These are phyloP conservation scores for Colletotrichum navitas DNA, from an alignment of 2,329 filamentous ascomycete genomes.

Conservation along the genomic window DNA sequence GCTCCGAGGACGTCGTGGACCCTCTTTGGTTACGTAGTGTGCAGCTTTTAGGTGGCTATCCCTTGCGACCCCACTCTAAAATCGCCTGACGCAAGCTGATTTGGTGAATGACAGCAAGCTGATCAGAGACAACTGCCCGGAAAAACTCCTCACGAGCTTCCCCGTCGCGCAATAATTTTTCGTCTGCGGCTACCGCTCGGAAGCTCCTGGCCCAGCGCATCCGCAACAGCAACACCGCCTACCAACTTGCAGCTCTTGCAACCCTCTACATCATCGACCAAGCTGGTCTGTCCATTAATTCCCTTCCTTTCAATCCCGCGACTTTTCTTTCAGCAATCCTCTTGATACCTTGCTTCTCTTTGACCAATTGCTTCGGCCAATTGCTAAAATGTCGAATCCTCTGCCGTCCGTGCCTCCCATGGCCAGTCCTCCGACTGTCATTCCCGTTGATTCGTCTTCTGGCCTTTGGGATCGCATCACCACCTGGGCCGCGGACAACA, in stretches of 20 bases:
- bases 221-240: constrained; percentile 28
- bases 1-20: constrained; percentile 13
- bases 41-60: constrained; percentile 24
- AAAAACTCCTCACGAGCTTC: constrained; percentile 41
- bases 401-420: constrained; percentile 61
- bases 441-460: constrained; percentile 69
- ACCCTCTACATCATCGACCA: constrained; percentile 51
- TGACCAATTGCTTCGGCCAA: constrained; percentile 43
- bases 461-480: constrained; percentile 91
- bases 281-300: constrained; percentile 37
- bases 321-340: constrained; percentile 14
- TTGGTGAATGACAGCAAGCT: constrained; percentile 29
- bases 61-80: constrained; percentile 37
- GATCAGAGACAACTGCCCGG: constrained; percentile 28
- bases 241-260: constrained; percentile 48
- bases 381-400: constrained; percentile 57
- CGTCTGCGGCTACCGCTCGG: constrained; percentile 27
- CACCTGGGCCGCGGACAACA: constrained; percentile 94
- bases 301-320: constrained; percentile 22
- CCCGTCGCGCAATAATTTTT: constrained; percentile 44
- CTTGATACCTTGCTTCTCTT: constrained; percentile 44
- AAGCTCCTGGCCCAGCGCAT: constrained; percentile 38
- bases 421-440: constrained; percentile 56
- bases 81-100: constrained; percentile 41
- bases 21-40: constrained; percentile 40